These are phyloP conservation scores for Tuctoria greenei DNA, from an alignment of 176 grass and related monocot genomes.

Conservation along the genomic window DNA sequence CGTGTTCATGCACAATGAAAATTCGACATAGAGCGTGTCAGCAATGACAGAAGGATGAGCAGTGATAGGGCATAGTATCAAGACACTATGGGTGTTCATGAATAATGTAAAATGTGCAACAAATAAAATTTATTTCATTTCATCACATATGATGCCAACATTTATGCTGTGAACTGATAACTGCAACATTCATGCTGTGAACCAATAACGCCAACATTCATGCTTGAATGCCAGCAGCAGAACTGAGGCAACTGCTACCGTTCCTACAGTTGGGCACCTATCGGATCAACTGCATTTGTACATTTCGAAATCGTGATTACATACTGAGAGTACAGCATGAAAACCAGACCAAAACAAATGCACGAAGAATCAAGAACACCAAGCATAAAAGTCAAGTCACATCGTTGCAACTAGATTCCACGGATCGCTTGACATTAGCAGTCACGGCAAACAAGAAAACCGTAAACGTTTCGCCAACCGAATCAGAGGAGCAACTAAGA, in stretches of 20 bases:
- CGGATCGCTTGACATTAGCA: neutral
- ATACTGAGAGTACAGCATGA: neutral
- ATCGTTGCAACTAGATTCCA: neutral
- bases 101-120: neutral
- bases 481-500: neutral
- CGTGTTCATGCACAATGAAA: slow-evolving; percentile 2
- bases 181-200: too few relatives aligned
- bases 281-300: too few relatives aligned
- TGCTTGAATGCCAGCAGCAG: slow-evolving; percentile 10
- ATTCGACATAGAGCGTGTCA: neutral
- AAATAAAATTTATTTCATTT: neutral
- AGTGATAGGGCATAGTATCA: neutral
- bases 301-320: neutral
- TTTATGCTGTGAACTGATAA: neutral
- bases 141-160: neutral
- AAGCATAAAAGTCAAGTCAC: neutral
- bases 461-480: neutral
- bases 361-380: neutral
- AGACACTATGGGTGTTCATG: neutral
- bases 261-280: too few relatives aligned
- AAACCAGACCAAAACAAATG: neutral
- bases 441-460: neutral
- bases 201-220: slow-evolving; percentile 1
- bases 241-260: neutral
- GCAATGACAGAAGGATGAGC: neutral